phyloP scores from a whole-genome alignment of 495 filamentous ascomycete genomes.

The Parmelia sp. region DNA sequence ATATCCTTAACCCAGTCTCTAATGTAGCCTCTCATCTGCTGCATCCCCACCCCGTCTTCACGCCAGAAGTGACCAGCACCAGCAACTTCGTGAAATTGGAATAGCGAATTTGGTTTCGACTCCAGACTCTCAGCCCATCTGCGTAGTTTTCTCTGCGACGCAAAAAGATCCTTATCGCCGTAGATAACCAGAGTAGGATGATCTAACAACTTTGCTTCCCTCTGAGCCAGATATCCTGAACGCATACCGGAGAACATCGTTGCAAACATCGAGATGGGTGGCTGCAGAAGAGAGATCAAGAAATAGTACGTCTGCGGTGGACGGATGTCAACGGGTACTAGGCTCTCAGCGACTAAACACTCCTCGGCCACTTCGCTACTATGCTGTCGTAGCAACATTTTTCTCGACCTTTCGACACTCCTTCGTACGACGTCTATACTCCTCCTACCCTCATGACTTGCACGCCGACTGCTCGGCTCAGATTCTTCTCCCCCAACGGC shows the following conservation, averaged over 20 bases:
- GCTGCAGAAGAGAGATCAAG: constrained; percentile 71
- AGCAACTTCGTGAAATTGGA: constrained; percentile 51
- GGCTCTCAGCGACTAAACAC: constrained; percentile 4
- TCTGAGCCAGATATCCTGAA: constrained; percentile 22
- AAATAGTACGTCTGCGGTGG: constrained; percentile 55
- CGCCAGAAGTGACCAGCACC: constrained; percentile 82
- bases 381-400: constrained; percentile 5
- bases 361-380: constrained; percentile 3
- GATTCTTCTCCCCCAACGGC: constrained; percentile 25
- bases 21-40: constrained; percentile 45
- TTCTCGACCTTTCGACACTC: constrained; percentile 22
- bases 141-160: constrained; percentile 58
- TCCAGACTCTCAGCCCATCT: constrained; percentile 61
- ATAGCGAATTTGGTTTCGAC: constrained; percentile 33
- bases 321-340: constrained; percentile 15
- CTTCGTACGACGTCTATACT: constrained; percentile 27
- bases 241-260: constrained; percentile 47
- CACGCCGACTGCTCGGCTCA: constrained; percentile 11
- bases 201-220: constrained; percentile 41
- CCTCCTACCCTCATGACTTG: constrained; percentile 21
- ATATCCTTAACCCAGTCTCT: constrained; percentile 38
- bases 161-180: constrained; percentile 74
- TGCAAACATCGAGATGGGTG: constrained; percentile 51
- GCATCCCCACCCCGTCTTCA: constrained; percentile 53
- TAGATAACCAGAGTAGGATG: constrained; percentile 67